Conservation (phyloP, 2,329 filamentous ascomycete genomes). For the Diaporthe caulivora region DNA sequence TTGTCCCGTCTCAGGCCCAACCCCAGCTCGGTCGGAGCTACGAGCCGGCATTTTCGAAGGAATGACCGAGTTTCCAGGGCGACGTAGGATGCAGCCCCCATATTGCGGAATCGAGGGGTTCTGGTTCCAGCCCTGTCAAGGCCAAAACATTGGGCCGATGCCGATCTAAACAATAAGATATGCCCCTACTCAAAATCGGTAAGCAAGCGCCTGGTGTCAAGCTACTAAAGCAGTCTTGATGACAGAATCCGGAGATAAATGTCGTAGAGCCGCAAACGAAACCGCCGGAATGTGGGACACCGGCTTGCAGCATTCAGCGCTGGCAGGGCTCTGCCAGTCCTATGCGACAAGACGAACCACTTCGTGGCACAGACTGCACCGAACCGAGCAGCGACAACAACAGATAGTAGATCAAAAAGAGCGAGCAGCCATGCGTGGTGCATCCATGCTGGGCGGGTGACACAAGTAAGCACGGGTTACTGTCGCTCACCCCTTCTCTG, state of each 20-base stretch:
- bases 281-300: background rate
- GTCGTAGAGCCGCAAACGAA: conserved; percentile 4
- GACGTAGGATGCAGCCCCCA: background rate
- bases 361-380: background rate
- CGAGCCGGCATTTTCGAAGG: background rate
- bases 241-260: conserved; percentile 6
- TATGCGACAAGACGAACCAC: background rate
- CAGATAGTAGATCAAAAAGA: background rate
- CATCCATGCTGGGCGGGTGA: background rate
- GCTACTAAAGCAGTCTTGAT: background rate
- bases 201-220: background rate
- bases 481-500: background rate
- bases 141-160: background rate
- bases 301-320: background rate
- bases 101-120: background rate
- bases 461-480: background rate
- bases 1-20: background rate
- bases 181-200: background rate
- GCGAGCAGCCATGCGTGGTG: background rate
- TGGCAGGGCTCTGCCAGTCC: background rate
- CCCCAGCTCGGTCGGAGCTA: conserved; percentile 27
- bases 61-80: conserved; percentile 3
- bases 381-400: background rate
- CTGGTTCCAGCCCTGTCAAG: conserved; percentile 1
- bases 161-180: background rate